Evolutionary conservation across 306 rosid species (phyloP).

Genomic region (Corylus avellana): DNA sequence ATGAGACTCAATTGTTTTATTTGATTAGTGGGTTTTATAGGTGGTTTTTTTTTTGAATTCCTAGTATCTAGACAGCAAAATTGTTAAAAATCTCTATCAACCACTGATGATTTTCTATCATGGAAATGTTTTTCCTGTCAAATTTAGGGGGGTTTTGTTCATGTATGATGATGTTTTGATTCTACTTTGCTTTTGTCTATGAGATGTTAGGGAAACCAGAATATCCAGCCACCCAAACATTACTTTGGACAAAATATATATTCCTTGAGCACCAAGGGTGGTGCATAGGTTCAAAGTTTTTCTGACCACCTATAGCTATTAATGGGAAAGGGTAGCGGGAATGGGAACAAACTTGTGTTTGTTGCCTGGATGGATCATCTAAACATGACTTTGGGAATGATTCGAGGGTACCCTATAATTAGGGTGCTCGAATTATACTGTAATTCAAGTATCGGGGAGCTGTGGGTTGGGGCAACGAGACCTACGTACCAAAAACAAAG

Average conservation of each 20-base stretch:
- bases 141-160: constrained; percentile 17
- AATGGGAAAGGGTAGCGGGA: neutral
- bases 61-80: too few species aligned
- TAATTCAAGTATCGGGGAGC: too few species aligned
- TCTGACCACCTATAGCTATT: constrained; percentile 5
- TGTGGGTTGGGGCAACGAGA: too few species aligned
- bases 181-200: constrained; percentile 11
- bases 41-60: too few species aligned
- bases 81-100: too few species aligned
- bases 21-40: too few species aligned
- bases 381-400: neutral
- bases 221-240: constrained; percentile 17
- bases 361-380: neutral
- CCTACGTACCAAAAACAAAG: too few species aligned
- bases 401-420: too few species aligned
- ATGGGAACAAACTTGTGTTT: neutral
- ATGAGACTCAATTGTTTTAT: too few species aligned
- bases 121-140: constrained; percentile 26
- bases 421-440: too few species aligned
- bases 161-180: neutral
- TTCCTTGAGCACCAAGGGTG: constrained; percentile 23
- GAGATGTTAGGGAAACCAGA: constrained; percentile 10
- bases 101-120: neutral
- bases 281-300: constrained; percentile 5
- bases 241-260: constrained; percentile 15